Conservation (phyloP, 257 asterid species). For the Oldenlandia corymbosa region DNA sequence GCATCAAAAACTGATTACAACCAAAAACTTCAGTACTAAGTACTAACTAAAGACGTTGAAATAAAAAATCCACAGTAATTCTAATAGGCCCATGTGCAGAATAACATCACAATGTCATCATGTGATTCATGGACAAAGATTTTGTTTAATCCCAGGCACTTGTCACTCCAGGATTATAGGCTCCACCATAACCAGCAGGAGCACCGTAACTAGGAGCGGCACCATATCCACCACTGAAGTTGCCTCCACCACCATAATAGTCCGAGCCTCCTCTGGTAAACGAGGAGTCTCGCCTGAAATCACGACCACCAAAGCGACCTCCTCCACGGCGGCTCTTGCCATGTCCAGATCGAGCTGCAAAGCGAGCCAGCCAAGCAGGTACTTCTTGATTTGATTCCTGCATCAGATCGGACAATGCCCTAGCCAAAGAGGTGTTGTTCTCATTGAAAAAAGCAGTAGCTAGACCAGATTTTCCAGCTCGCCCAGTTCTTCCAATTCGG, state of each 20-base stretch:
- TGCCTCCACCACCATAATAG: constrained; percentile 51
- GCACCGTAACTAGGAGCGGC: constrained; percentile 35
- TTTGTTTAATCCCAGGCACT: constrained; percentile 84
- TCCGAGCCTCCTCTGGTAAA: constrained; percentile 49
- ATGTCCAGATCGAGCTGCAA: constrained; percentile 53
- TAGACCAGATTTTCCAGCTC: constrained; percentile 86
- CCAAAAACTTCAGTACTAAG: constrained; percentile 19
- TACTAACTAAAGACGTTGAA: background rate
- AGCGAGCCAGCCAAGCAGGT: constrained; percentile 88
- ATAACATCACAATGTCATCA: constrained; percentile 12
- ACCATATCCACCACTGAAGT: constrained; percentile 25
- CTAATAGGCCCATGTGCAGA: constrained; percentile 11
- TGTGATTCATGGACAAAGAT: background rate
- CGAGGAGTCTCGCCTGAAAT: constrained; percentile 57
- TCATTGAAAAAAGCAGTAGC: constrained; percentile 95
- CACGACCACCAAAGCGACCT: constrained; percentile 76
- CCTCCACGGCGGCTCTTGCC: constrained; percentile 67
- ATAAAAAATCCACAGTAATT: constrained; percentile 13
- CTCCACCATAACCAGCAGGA: constrained; percentile 48
- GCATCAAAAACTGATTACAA: constrained; percentile 18
- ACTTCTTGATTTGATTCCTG: constrained; percentile 95
- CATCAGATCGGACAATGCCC: constrained; percentile 75
- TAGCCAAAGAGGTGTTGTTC: constrained; percentile 65
- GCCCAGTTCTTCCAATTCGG: constrained; percentile 93
- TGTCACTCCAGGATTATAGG: constrained; percentile 50